Conservation (phyloP, 345 rosid species). For the Passiflora organensis region DNA sequence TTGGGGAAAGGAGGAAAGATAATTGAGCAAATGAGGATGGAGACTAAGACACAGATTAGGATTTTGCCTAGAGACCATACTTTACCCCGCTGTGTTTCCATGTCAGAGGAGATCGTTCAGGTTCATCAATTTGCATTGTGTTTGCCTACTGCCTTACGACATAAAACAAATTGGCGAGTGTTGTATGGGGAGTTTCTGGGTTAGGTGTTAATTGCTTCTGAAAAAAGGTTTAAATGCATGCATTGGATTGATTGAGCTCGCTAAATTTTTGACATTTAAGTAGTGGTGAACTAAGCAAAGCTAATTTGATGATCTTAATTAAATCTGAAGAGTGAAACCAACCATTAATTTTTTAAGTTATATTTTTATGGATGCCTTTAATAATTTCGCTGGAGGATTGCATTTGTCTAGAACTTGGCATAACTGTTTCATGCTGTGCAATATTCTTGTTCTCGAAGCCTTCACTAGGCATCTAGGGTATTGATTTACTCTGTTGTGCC, state of each 20-base stretch:
- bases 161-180: background rate
- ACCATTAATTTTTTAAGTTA: too few relatives aligned
- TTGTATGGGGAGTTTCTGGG: constrained; percentile 4
- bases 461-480: background rate
- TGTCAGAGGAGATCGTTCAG: constrained; percentile 94
- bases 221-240: constrained; percentile 11
- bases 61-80: constrained; percentile 85
- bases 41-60: constrained; percentile 98
- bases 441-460: background rate
- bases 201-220: constrained; percentile 2
- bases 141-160: background rate
- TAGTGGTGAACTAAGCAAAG: too few relatives aligned
- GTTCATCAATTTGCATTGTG: constrained; percentile 29
- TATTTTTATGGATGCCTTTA: constrained; percentile 1
- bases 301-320: too few relatives aligned
- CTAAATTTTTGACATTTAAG: too few relatives aligned
- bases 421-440: background rate
- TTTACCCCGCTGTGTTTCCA: constrained; percentile 82
- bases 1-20: constrained; percentile 98
- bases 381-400: background rate
- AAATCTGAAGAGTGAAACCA: too few relatives aligned
- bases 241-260: background rate
- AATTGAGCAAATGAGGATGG: constrained; percentile 98
- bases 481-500: constrained; percentile 1
- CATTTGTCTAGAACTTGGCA: background rate